phyloP scores from a whole-genome alignment of 2,329 filamentous ascomycete genomes.

The Venturia aucupariae region DNA sequence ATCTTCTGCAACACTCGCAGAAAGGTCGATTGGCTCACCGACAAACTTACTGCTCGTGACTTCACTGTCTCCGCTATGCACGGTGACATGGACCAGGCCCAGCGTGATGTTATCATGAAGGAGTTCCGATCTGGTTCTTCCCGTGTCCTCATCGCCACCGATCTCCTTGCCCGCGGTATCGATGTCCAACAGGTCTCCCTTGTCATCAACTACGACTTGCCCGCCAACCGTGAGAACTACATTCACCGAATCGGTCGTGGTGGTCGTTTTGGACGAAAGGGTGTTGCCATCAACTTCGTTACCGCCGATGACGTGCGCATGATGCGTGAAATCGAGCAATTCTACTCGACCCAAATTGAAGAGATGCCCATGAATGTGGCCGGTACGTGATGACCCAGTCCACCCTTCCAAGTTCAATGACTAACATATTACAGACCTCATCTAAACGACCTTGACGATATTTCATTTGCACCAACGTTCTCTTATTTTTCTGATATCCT shows the following conservation, averaged over 20 bases:
- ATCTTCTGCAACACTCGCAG: slow-evolving; percentile 99
- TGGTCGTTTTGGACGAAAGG: slow-evolving; percentile 99
- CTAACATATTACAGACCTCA: slow-evolving; percentile 8
- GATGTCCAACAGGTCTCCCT: slow-evolving; percentile 99
- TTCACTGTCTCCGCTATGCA: slow-evolving; percentile 99
- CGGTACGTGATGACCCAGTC: slow-evolving; percentile 36
- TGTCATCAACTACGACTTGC: slow-evolving; percentile 99
- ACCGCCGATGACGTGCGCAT: slow-evolving; percentile 98
- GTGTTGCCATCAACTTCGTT: slow-evolving; percentile 99
- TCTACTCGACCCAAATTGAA: slow-evolving; percentile 99
- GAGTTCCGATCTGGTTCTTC: slow-evolving; percentile 99
- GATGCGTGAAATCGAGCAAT: slow-evolving; percentile 99
- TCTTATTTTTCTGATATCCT: slow-evolving; percentile 13
- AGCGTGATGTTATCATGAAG: slow-evolving; percentile 99
- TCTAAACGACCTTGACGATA: slow-evolving; percentile 11
- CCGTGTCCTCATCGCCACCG: slow-evolving; percentile 96
- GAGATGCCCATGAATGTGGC: slow-evolving; percentile 97
- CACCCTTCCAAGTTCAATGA: neutral
- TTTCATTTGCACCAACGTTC: slow-evolving; percentile 11
- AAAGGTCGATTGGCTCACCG: slow-evolving; percentile 99
- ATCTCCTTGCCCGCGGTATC: slow-evolving; percentile 97
- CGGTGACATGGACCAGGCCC: slow-evolving; percentile 96
- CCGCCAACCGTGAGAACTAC: slow-evolving; percentile 99
- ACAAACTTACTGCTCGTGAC: slow-evolving; percentile 96
- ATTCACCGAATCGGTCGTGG: slow-evolving; percentile 99